Evolutionary conservation across 805 yeast genomes (phyloP).

Genomic region (Priceomyces melissophilus): DNA sequence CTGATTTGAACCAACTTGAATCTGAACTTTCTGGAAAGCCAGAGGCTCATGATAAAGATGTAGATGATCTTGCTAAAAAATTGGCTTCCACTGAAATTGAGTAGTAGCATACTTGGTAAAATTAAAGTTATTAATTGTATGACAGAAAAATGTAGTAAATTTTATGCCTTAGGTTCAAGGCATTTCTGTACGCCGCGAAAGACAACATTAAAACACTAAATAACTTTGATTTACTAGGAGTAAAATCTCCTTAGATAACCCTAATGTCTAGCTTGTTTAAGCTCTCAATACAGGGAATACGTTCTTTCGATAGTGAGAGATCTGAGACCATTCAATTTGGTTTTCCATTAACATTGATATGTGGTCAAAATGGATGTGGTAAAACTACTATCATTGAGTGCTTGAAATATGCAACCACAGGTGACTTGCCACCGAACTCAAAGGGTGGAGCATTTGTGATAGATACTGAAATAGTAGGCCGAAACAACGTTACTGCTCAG

Average conservation of each 20-base stretch:
- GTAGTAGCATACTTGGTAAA: no score
- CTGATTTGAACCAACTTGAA: constrained; percentile 50
- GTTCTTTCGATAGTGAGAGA: constrained; percentile 85
- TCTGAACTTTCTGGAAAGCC: constrained; percentile 51
- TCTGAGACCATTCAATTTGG: constrained; percentile 88
- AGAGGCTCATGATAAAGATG: constrained; percentile 42
- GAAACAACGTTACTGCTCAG: constrained; percentile 80
- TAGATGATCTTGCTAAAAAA: constrained; percentile 56
- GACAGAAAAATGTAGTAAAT: no score
- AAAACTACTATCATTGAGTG: constrained; percentile 96
- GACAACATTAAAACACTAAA: no score
- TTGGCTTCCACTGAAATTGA: constrained; percentile 53
- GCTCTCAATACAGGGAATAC: constrained; percentile 69
- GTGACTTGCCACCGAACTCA: constrained; percentile 91
- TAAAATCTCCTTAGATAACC: background rate
- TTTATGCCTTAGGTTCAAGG: no score
- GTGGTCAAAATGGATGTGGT: constrained; percentile 96
- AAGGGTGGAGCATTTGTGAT: constrained; percentile 95
- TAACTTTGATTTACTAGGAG: no score
- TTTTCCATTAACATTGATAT: constrained; percentile 85
- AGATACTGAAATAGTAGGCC: constrained; percentile 80
- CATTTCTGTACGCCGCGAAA: no score
- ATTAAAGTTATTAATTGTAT: background rate
- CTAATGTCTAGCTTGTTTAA: constrained; percentile 40
- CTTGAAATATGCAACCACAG: constrained; percentile 89